Evolutionary conservation across 1,284 basidiomycete species (phyloP), one percentile per base, ranked within the genome.

Genomic region (Tilletiopsis washingtonensis): DNA sequence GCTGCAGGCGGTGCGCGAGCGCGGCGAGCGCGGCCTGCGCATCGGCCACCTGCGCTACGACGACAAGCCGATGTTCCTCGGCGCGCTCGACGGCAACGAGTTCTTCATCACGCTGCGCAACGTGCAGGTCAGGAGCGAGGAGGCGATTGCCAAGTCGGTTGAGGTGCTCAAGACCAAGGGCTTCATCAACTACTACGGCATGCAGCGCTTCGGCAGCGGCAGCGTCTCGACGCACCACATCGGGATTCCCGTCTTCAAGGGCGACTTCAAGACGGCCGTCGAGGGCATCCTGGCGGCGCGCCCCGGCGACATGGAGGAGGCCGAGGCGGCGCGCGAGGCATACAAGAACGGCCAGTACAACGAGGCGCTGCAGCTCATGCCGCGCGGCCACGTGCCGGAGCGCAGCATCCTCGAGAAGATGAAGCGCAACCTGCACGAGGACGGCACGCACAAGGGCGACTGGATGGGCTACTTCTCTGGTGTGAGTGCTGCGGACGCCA

Each of bases 201-300:
- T 98, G 93, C 94, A 99, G 73, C 84, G 94, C 15, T 99, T 99
- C 74, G 94, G 94, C 26, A 98, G 93, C 1, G 90, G 93, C 5
- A 83, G 88, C 11, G 84, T 98, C 24, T 90, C 93, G 1, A 97
- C 94, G 1, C 93, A 99, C 68, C 79, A 85, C 3, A 91, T 97
- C 48, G 94, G 94, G 5, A 80, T 97, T 14, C 84, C 88, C 3
- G 78, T 99, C 29, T 79, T 99, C 17, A 83, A 83, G 63, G 84
- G 84, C 4, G 84, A 96, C 63, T 99, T 58, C 39, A 43, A 54
- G 19, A 25, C 43, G 23, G 65, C 64, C 12, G 53, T 68, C 39
- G 56, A 57, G 17, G 51, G 66, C 21, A 50, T 73, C 37, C 53
- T 73, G 32, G 27, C 42, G 6, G 48, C 57, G 15, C 55, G 63